Percentiles rank a stretch among this genome's conserved stretches.
These are phyloP conservation scores for Nicotiana sylvestris DNA, from an alignment of 257 asterid species.

Conservation along the genomic window DNA sequence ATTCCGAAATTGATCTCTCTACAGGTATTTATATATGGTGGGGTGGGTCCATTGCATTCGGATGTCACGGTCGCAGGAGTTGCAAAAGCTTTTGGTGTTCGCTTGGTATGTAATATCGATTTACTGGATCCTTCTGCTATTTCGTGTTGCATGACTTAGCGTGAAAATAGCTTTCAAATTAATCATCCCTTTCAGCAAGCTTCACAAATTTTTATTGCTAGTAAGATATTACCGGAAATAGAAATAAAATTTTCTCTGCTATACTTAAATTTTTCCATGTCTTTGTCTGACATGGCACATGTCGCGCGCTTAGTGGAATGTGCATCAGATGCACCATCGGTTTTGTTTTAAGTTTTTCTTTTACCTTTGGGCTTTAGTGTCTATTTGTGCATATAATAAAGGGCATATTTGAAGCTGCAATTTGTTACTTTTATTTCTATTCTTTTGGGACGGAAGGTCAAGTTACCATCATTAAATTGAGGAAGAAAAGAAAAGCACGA, in stretches of 20 bases:
- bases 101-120: slow-evolving; percentile 41
- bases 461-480: background rate
- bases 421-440: background rate
- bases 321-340: background rate
- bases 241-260: background rate
- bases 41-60: slow-evolving; percentile 82
- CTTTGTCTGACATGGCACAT: background rate
- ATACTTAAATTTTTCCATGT: background rate
- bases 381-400: background rate
- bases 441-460: background rate
- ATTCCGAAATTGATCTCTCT: background rate
- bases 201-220: background rate
- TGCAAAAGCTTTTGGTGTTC: slow-evolving; percentile 95
- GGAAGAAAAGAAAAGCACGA: background rate
- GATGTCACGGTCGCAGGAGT: slow-evolving; percentile 90
- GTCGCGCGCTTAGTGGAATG: background rate
- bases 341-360: background rate
- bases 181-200: background rate
- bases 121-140: background rate
- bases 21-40: slow-evolving; percentile 90
- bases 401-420: background rate
- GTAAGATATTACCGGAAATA: background rate
- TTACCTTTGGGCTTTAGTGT: background rate
- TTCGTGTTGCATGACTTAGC: background rate
- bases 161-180: background rate